Conservation (phyloP, 2,329 filamentous ascomycete genomes). For the Venturia aucupariae region DNA sequence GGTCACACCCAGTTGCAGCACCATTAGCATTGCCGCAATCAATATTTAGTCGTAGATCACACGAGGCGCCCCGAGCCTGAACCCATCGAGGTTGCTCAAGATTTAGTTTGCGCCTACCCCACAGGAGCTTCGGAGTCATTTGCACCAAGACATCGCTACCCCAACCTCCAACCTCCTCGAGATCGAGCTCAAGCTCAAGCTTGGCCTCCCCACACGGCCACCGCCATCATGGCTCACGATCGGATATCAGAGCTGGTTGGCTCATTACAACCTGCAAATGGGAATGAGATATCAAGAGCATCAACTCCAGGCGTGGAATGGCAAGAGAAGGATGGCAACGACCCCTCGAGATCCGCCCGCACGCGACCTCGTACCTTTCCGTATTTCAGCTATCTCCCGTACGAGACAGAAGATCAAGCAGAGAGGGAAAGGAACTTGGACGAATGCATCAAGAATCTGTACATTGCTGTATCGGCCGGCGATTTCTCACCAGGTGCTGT, state of each 20-base stretch:
- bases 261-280: not conserved
- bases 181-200: not conserved
- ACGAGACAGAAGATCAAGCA: constrained; percentile 70
- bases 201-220: not conserved
- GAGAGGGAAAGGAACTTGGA: constrained; percentile 70
- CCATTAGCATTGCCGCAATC: not conserved
- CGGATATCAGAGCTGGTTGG: constrained; percentile 4
- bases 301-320: constrained; percentile 68
- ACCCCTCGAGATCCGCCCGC: constrained; percentile 55
- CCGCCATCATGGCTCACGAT: constrained; percentile 6
- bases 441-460: constrained; percentile 87
- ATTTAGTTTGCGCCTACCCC: not conserved
- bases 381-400: constrained; percentile 85
- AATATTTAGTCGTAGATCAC: not conserved
- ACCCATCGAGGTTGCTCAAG: not conserved
- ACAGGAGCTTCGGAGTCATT: not conserved
- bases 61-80: not conserved
- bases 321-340: constrained; percentile 35
- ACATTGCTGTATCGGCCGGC: constrained; percentile 81
- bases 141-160: not conserved
- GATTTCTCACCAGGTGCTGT: constrained; percentile 90
- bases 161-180: not conserved
- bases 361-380: constrained; percentile 76
- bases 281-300: constrained; percentile 69
- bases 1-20: not conserved